Percentiles rank a stretch among this genome's conserved stretches.
Conservation (phyloP, 1,139 yeast species). For the Hansenula sp. region DNA sequence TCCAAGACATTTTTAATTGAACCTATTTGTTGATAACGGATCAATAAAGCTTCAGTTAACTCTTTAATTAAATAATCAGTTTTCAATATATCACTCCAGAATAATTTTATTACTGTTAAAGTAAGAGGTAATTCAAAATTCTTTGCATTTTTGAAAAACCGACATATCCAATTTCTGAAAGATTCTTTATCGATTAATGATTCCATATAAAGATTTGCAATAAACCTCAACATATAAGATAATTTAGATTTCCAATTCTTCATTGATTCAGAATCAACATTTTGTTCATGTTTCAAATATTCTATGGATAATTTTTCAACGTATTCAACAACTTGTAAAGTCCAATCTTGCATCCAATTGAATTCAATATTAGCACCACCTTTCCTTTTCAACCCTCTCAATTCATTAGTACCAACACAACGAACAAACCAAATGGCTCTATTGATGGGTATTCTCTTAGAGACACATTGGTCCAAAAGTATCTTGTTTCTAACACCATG, state of each 20-base stretch:
- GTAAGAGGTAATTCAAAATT: slow-evolving; percentile 46
- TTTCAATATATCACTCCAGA: slow-evolving; percentile 65
- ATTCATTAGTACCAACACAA: slow-evolving; percentile 81
- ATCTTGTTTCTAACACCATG: slow-evolving; percentile 80
- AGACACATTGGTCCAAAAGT: slow-evolving; percentile 67
- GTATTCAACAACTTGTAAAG: slow-evolving; percentile 67
- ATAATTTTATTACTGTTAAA: slow-evolving; percentile 55
- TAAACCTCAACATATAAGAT: slow-evolving; percentile 54
- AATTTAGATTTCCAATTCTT: slow-evolving; percentile 49
- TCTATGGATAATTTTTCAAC: slow-evolving; percentile 48
- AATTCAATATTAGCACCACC: slow-evolving; percentile 37
- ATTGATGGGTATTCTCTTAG: slow-evolving; percentile 62
- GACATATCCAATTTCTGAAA: slow-evolving; percentile 61
- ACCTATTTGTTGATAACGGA: slow-evolving; percentile 29
- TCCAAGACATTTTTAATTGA: slow-evolving; percentile 30
- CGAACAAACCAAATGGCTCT: slow-evolving; percentile 90
- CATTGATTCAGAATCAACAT: slow-evolving; percentile 23
- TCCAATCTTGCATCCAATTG: slow-evolving; percentile 85
- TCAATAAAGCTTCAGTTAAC: slow-evolving; percentile 50
- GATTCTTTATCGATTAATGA: slow-evolving; percentile 57
- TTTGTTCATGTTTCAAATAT: slow-evolving; percentile 22
- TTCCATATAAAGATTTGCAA: slow-evolving; percentile 65
- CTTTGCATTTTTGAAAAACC: slow-evolving; percentile 47
- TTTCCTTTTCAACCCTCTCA: slow-evolving; percentile 55
- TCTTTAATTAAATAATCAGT: slow-evolving; percentile 58